Percentiles rank a stretch among this genome's conserved stretches.
phyloP scores from a whole-genome alignment of 83 land plant species.

The Diphasiastrum complanatum region DNA sequence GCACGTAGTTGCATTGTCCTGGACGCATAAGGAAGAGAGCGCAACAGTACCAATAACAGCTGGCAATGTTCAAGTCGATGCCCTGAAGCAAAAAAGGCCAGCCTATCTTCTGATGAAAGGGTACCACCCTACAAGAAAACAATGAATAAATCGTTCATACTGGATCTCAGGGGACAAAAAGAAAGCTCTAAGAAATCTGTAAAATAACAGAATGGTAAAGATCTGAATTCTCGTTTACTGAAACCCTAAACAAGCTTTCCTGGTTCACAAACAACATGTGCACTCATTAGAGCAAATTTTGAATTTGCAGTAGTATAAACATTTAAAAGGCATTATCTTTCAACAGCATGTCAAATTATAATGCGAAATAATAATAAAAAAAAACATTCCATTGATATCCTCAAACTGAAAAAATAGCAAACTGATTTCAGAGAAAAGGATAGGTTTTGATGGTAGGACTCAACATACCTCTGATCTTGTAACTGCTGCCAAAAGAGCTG shows the following conservation, averaged over 20 bases:
- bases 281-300: no score
- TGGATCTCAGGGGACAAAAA: no score
- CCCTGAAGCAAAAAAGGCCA: conserved; percentile 77
- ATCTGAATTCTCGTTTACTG: background rate
- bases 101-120: conserved; percentile 71
- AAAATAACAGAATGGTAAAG: background rate
- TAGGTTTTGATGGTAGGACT: background rate
- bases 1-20: conserved; percentile 69
- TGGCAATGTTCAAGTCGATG: conserved; percentile 85
- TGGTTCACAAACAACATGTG: no score
- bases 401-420: conserved; percentile 68
- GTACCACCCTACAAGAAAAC: conserved; percentile 61
- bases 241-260: no score
- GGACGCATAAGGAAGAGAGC: conserved; percentile 88
- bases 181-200: background rate
- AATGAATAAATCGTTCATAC: no score
- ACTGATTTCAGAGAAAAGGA: conserved; percentile 1
- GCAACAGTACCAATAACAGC: conserved; percentile 73
- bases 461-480: conserved; percentile 39
- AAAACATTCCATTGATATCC: no score
- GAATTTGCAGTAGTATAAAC: no score
- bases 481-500: conserved; percentile 63
- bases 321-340: no score
- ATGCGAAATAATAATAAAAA: no score
- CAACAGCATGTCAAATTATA: no score